phyloP scores from a whole-genome alignment of 306 rosid genomes.

The Vigna hirtella region DNA sequence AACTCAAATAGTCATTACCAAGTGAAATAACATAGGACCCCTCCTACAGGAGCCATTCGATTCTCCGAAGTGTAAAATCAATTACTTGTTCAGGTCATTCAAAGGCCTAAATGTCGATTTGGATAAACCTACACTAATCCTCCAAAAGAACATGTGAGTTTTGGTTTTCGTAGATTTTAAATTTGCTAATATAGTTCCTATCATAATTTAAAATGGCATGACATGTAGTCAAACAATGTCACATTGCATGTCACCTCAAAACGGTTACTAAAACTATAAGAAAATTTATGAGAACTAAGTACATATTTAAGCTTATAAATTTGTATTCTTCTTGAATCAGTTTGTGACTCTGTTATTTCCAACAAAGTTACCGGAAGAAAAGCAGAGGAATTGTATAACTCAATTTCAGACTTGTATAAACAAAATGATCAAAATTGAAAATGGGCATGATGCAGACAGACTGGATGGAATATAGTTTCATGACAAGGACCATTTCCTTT shows the following conservation, averaged over 20 bases:
- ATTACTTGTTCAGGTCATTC: slow-evolving; percentile 4
- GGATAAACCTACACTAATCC: background rate
- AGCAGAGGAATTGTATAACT: background rate
- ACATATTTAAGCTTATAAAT: background rate
- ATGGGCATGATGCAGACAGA: background rate
- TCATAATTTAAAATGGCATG: background rate
- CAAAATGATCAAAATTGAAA: background rate
- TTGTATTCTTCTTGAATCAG: background rate
- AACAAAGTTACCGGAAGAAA: background rate
- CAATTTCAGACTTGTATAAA: background rate
- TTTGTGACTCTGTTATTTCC: background rate
- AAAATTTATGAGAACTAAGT: background rate
- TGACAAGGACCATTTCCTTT: background rate
- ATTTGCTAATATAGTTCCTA: background rate
- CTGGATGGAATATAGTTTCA: background rate
- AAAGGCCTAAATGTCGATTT: background rate
- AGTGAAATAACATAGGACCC: slow-evolving; percentile 4
- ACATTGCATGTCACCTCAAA: background rate
- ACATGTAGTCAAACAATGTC: too few relatives aligned
- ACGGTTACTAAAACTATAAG: background rate
- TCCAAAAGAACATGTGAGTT: background rate
- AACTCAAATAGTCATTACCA: background rate
- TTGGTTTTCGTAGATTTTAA: background rate
- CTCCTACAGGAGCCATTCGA: background rate
- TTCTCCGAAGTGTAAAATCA: background rate